Evolutionary conservation across 805 yeast genomes (phyloP).

Genomic region (Kodamaea leandrae): DNA sequence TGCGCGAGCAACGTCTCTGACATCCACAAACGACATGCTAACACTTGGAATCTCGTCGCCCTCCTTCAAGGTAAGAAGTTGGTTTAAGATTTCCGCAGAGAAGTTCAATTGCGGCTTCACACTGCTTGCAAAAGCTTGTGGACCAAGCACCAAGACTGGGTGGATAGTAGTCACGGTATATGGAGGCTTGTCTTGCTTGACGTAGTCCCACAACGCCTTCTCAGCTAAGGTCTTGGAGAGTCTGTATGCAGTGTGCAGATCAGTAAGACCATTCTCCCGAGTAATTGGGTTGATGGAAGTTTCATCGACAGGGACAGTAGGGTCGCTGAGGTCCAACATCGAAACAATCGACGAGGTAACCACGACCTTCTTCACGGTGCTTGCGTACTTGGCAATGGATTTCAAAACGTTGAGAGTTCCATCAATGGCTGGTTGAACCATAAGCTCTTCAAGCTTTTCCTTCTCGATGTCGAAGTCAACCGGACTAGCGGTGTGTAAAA

Average conservation of each 20-base stretch:
- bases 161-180: constrained; percentile 25
- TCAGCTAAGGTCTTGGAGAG: constrained; percentile 36
- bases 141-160: constrained; percentile 18
- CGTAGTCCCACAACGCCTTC: constrained; percentile 31
- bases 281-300: constrained; percentile 20
- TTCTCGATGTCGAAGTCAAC: constrained; percentile 30
- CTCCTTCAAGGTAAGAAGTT: constrained; percentile 7
- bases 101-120: constrained; percentile 18
- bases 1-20: constrained; percentile 26
- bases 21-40: constrained; percentile 19
- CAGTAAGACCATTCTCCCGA: constrained; percentile 19
- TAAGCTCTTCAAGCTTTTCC: constrained; percentile 45
- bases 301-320: constrained; percentile 23
- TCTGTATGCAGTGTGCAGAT: constrained; percentile 21
- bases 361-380: constrained; percentile 48
- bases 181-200: constrained; percentile 8
- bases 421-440: constrained; percentile 52
- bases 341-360: constrained; percentile 57
- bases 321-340: constrained; percentile 26
- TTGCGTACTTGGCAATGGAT: constrained; percentile 42
- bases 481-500: constrained; percentile 54
- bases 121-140: constrained; percentile 14
- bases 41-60: constrained; percentile 16
- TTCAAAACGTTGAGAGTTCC: constrained; percentile 52
- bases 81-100: constrained; percentile 22